phyloP scores from a whole-genome alignment of 2,329 filamentous ascomycete genomes.

The Microsporum ferrugineum region DNA sequence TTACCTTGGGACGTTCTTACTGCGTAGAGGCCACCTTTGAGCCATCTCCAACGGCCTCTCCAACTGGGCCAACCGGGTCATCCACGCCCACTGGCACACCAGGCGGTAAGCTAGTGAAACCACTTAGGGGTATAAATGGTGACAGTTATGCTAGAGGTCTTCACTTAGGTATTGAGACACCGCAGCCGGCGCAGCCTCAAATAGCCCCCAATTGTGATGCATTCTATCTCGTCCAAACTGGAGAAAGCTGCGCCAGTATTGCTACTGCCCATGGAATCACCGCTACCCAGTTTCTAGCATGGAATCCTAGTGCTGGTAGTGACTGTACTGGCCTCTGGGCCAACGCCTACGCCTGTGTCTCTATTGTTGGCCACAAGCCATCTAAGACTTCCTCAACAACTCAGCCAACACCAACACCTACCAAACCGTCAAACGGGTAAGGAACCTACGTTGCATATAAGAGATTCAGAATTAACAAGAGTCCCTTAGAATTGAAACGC shows the following conservation, averaged over 20 bases:
- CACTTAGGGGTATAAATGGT: background rate
- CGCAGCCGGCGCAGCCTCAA: slow-evolving; percentile 2
- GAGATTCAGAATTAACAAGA: background rate
- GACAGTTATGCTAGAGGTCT: background rate
- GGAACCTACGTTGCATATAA: background rate
- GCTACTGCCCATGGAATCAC: background rate
- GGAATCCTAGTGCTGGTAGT: slow-evolving; percentile 1
- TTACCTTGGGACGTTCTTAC: background rate
- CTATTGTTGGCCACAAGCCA: slow-evolving; percentile 4
- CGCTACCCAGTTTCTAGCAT: background rate
- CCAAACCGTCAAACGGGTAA: background rate
- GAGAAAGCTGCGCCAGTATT: background rate
- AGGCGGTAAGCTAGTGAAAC: background rate
- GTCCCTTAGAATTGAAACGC: background rate
- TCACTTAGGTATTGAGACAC: background rate
- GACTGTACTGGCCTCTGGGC: slow-evolving; percentile 4
- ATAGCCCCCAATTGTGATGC: slow-evolving; percentile 3
- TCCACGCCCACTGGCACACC: background rate
- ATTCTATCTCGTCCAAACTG: background rate
- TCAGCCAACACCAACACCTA: background rate
- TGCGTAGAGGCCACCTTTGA: slow-evolving; percentile 2
- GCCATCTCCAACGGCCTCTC: background rate
- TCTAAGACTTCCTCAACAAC: background rate
- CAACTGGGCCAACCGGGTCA: background rate
- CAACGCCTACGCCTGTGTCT: slow-evolving; percentile 4